Base-by-base conservation (phyloP, 257 asterid genomes). In the Solanum pimpinellifolium region DNA sequence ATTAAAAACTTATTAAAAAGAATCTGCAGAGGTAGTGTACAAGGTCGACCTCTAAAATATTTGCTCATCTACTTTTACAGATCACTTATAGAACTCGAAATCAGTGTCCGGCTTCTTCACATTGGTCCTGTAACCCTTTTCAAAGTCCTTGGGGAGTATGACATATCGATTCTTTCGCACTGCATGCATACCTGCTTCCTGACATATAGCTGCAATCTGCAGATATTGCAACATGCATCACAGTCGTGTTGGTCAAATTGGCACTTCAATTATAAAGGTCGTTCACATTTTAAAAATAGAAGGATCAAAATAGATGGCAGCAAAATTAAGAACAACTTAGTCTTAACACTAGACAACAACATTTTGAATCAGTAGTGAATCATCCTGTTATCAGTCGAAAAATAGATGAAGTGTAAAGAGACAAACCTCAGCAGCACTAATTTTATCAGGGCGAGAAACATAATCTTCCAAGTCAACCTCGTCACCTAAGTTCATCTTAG, bases 381-480 rank as follows among this genome's bases (percentile, higher is more conserved):
- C 39, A 37, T 37, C 39, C 39, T 37, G 39, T 37, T 37, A 37
- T 37, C 39, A 37, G 39, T 37, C 39, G 39, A 37, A 37, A 37
- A 37, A 37, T 35, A 37, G 39, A 37, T 37, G 39, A 37, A 37
- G 39, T 1, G 0, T 37, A 37, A 37, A 72, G 52, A 70, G 35
- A 91, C 93, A 25, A 77, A 95, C 98, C 98, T 95, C 97, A 75
- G 98, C 98, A 91, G 98, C 98, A 89, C 98, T 95, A 29, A 95
- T 95, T 89, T 95, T 95, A 89, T 95, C 98, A 12, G 97, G 98
- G 52, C 98, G 94, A 41, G 98, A 95, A 16, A 95, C 98, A 31
- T 95, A 95, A 85, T 94, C 99, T 91, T 95, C 98, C 91, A 95
- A 88, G 89, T 95, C 98, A 72, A 95, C 94, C 91, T 95, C 98